Conservation (phyloP, 2,329 filamentous ascomycete genomes). For the Trichoderma semiorbis region DNA sequence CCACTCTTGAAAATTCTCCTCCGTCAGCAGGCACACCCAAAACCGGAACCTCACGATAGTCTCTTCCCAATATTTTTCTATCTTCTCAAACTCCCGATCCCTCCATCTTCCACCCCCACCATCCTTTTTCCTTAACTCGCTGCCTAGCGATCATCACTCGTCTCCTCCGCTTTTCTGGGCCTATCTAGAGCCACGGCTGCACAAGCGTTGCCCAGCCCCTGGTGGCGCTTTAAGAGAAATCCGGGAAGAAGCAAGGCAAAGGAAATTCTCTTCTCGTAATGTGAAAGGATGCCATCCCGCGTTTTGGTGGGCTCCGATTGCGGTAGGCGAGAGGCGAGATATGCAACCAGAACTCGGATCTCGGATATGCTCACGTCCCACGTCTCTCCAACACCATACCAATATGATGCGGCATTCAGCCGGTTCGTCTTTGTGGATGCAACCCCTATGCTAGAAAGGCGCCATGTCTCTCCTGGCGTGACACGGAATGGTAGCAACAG, state of each 20-base stretch:
- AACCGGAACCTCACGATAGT: slow-evolving; percentile 13
- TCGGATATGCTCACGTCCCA: not conserved
- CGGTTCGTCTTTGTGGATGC: not conserved
- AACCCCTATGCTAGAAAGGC: not conserved
- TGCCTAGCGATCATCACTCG: slow-evolving; percentile 8
- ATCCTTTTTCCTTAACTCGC: not conserved
- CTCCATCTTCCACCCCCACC: not conserved
- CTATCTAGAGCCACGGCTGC: not conserved
- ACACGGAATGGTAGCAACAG: not conserved
- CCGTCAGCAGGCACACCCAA: slow-evolving; percentile 3
- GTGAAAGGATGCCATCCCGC: not conserved
- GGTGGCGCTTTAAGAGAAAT: not conserved
- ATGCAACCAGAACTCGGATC: not conserved
- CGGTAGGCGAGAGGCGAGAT: not conserved
- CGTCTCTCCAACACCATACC: not conserved
- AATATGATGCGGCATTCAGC: no score
- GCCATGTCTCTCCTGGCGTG: not conserved
- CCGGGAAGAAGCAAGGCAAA: not conserved
- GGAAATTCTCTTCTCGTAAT: slow-evolving; percentile 9
- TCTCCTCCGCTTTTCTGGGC: slow-evolving; percentile 12
- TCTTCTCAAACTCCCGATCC: not conserved
- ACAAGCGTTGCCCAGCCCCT: not conserved
- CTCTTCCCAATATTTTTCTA: not conserved
- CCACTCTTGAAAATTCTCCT: slow-evolving; percentile 1
- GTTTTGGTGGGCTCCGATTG: slow-evolving; percentile 2